These are phyloP conservation scores for Rhipidocladum racemiflorum DNA, from an alignment of 176 grass and related monocot species.

Conservation along the genomic window DNA sequence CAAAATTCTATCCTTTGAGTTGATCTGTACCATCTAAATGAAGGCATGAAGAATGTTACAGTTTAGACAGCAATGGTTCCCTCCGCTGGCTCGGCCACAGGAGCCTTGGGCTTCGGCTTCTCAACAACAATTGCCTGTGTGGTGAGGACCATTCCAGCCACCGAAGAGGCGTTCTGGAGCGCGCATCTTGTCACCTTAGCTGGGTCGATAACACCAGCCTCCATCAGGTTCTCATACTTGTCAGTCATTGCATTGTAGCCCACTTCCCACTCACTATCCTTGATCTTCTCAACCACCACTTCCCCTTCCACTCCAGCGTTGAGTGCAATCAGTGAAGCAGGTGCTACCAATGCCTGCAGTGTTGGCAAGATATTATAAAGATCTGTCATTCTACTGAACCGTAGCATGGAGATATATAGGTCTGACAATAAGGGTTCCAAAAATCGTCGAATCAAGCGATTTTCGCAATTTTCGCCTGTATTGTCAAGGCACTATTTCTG, in stretches of 20 bases:
- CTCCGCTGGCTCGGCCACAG: constrained; percentile 22
- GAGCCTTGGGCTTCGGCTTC: constrained; percentile 48
- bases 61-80: constrained; percentile 28
- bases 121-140: constrained; percentile 63
- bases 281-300: constrained; percentile 66
- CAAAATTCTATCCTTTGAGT: constrained; percentile 27
- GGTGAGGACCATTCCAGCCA: constrained; percentile 64
- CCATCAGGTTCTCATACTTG: constrained; percentile 56
- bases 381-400: neutral
- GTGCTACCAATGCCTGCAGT: constrained; percentile 50
- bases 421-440: no score
- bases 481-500: no score
- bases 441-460: no score
- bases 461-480: no score
- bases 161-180: constrained; percentile 56
- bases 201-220: constrained; percentile 54
- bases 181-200: constrained; percentile 63
- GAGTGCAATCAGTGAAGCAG: constrained; percentile 51
- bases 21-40: constrained; percentile 24
- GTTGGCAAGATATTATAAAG: neutral
- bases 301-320: constrained; percentile 63
- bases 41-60: neutral
- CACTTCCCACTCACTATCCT: constrained; percentile 40
- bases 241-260: constrained; percentile 59
- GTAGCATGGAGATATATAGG: neutral